Evolutionary conservation across 129 eudicot species (phyloP).

Genomic region (Tagetes erecta): DNA sequence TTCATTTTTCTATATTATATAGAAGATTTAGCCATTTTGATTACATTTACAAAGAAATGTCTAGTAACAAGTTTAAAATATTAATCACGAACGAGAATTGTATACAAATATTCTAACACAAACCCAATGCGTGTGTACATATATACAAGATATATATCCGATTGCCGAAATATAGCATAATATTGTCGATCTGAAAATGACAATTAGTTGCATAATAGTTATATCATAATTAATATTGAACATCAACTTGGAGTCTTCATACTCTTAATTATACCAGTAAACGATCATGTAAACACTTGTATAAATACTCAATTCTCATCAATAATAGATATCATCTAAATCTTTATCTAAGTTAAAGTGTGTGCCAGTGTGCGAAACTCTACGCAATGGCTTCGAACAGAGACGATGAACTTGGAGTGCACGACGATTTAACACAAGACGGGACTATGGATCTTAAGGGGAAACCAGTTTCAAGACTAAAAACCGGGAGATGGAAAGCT

Average conservation of each 20-base stretch:
- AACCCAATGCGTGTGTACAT: no score
- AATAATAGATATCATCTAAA: conserved; percentile 22
- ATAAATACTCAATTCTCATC: conserved; percentile 10
- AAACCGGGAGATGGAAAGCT: conserved; percentile 83
- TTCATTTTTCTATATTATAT: no score
- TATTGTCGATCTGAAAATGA: background rate
- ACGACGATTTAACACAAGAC: conserved; percentile 61
- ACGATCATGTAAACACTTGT: background rate
- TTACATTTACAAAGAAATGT: no score
- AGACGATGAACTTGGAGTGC: conserved; percentile 45
- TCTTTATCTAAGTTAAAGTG: background rate
- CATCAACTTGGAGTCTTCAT: background rate
- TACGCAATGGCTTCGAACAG: conserved; percentile 19
- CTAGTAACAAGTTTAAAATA: no score
- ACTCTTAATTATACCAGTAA: background rate
- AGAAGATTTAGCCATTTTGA: no score
- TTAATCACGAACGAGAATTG: no score
- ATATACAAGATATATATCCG: background rate
- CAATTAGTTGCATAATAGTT: background rate
- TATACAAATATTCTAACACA: no score
- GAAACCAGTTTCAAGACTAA: conserved; percentile 47
- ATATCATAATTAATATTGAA: background rate
- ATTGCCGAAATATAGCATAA: background rate
- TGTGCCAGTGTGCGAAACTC: no score
- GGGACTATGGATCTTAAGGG: conserved; percentile 74